Conservation (phyloP, 73 alveolate genomes). For the Paramecium pentaurelia region DNA sequence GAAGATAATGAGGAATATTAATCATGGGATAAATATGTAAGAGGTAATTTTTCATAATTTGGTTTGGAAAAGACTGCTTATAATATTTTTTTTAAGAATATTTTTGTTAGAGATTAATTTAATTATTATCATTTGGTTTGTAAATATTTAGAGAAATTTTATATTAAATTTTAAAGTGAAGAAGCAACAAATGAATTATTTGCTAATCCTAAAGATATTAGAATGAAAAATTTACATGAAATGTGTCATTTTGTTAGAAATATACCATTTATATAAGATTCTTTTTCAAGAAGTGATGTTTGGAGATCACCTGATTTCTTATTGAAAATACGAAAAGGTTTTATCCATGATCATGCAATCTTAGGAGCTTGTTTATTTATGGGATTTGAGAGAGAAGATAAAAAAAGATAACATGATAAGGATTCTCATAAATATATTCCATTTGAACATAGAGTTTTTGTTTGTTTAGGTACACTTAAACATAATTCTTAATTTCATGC, state of each 20-base stretch:
- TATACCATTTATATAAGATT: conserved; percentile 58
- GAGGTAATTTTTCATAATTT: conserved; percentile 30
- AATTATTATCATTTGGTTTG: conserved; percentile 54
- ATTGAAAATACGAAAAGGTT: conserved; percentile 58
- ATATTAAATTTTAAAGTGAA: conserved; percentile 8
- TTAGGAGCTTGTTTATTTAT: conserved; percentile 62
- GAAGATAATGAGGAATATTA: conserved; percentile 1
- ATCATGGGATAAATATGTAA: conserved; percentile 40
- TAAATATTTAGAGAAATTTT: conserved; percentile 49
- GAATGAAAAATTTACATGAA: conserved; percentile 51
- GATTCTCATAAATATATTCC: conserved; percentile 49
- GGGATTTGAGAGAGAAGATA: conserved; percentile 48
- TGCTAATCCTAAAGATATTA: conserved; percentile 44
- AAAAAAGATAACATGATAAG: background rate
- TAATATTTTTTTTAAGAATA: conserved; percentile 51
- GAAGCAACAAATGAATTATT: conserved; percentile 47
- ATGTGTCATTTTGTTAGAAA: conserved; percentile 62
- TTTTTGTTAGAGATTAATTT: conserved; percentile 52
- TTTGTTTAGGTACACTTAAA: conserved; percentile 64
- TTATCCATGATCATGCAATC: conserved; percentile 65
- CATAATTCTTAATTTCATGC: conserved; percentile 43
- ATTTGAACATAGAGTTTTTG: conserved; percentile 64
- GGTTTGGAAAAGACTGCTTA: conserved; percentile 47
- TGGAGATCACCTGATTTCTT: conserved; percentile 70
- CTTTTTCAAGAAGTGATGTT: conserved; percentile 53